Evolutionary conservation across 805 yeast species (phyloP).

Genomic region (Metschnikowia shivogae): DNA sequence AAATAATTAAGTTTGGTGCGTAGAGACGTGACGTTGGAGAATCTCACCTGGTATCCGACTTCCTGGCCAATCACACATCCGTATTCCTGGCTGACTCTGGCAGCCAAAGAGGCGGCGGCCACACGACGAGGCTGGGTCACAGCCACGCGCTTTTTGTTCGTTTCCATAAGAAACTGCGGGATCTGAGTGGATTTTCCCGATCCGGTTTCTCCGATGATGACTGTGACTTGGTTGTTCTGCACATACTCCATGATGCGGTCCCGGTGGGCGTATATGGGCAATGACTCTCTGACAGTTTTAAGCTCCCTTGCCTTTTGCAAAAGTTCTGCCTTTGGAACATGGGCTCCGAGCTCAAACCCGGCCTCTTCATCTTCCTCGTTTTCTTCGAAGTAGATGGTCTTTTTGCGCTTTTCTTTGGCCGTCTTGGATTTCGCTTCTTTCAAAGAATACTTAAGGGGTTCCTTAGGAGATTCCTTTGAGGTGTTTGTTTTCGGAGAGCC

Average conservation of each 20-base stretch:
- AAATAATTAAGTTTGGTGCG: conserved; percentile 75
- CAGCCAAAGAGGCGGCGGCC: conserved; percentile 91
- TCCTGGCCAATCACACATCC: conserved; percentile 73
- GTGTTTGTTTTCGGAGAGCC: too few species aligned
- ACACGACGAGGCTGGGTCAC: conserved; percentile 98
- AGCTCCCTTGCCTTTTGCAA: conserved; percentile 42
- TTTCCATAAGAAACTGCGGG: conserved; percentile 79
- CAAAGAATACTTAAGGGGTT: too few species aligned
- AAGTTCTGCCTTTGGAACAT: conserved; percentile 23
- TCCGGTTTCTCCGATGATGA: conserved; percentile 95
- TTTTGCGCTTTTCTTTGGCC: conserved; percentile 4
- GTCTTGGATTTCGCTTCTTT: neutral
- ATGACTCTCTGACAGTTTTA: conserved; percentile 47
- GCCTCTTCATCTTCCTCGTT: conserved; percentile 35
- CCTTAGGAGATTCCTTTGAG: too few species aligned
- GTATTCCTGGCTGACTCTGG: conserved; percentile 85
- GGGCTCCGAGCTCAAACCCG: conserved; percentile 14
- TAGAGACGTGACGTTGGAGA: conserved; percentile 60
- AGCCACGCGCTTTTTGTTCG: conserved; percentile 58
- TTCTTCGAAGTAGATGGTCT: conserved; percentile 34
- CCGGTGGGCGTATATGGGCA: conserved; percentile 76
- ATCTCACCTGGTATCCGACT: conserved; percentile 92
- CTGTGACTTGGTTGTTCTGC: conserved; percentile 57
- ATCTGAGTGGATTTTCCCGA: conserved; percentile 97
- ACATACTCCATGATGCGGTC: conserved; percentile 58